Base-by-base conservation (phyloP, 495 filamentous ascomycete species). In the Cercophora scortea region DNA sequence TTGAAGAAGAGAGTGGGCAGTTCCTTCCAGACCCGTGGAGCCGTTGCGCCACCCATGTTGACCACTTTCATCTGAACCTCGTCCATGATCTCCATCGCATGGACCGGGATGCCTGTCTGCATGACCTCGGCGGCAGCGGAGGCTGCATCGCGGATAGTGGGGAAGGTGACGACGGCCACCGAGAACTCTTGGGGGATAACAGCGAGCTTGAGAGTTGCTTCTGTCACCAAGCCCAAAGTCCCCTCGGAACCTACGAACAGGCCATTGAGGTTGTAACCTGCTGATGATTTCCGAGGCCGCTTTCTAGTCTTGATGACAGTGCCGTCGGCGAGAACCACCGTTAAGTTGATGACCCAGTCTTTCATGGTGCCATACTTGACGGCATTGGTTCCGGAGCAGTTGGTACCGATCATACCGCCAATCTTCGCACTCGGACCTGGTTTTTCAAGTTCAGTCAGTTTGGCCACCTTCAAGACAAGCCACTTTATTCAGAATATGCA, bases 321-420 rank as follows among this genome's bases (percentile, higher is more conserved):
- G 4, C 88, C 87, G 63, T 90, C 88, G 9, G 86, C 85, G 11
- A 91, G 74, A 1, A 90, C 87, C 0, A 90, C 84, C 0, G 87
- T 90, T 41, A 91, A 67, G 57, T 87, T 88, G 54, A 91, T 78
- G 25, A 91, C 86, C 88, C 88, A 90, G 56, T 91, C 88, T 62
- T 86, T 87, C 87, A 91, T 91, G 7, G 87, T 90, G 0, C 87
- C 88, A 61, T 91, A 91, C 53, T 83, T 76, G 18, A 88, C 85
- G 5, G 87, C 88, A 60, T 91, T 90, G 8, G 87, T 91, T 3
- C 88, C 87, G 33, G 80, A 83, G 57, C 87, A 91, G 61, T 86
- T 85, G 49, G 86, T 90, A 11, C 86, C 88, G 44, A 91, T 82
- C 88, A 90, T 88, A 15, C 82, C 82, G 17, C 82, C 82, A 51